Base-by-base conservation (phyloP, 768 basidiomycete genomes). In the Lactarius sp. region DNA sequence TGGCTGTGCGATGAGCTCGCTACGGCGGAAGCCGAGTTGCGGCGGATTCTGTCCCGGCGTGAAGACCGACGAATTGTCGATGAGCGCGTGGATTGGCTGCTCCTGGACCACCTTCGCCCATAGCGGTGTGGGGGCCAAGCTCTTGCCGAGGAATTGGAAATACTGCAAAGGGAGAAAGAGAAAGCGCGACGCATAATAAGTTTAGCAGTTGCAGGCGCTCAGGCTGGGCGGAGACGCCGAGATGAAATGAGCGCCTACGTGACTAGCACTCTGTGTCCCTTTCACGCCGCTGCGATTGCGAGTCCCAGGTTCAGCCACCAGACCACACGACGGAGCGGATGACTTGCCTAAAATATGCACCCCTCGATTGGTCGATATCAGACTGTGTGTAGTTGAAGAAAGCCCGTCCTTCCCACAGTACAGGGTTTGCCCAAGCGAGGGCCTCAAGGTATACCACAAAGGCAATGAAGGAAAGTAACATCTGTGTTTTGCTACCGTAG, bases 21-120 rank as follows among this genome's bases (percentile, higher is more conserved):
- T 83, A 36, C 83, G 78, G 16, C 83, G 77, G 74, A 85, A 86
- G 7, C 84, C 84, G 49, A 71, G 73, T 69, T 86, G 84, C 0
- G 82, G 81, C 4, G 70, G 65, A 0, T 72, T 74, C 16, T 79
- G 73, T 4, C 83, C 84, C 0, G 85, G 81, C 37, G 79, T 69
- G 66, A 86, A 86, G 50, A 85, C 73, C 39, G 83, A 83, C 57
- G 75, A 78, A 71, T 84, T 83, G 69, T 85, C 83, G 56, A 87
- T 84, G 2, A 79, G 75, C 57, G 82, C 75, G 36, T 78, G 76
- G 56, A 86, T 73, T 0, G 77, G 73, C 71, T 86, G 83, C 61
- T 85, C 85, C 13, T 66, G 73, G 18, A 77, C 70, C 6, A 69
- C 59, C 5, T 10, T 27, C 27, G 27, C 0, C 82, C 82, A 85